Percentiles rank a stretch among this genome's conserved stretches.
These are phyloP conservation scores for Calonectria henricotiae DNA, from an alignment of 2,329 filamentous ascomycete species.

Conservation along the genomic window DNA sequence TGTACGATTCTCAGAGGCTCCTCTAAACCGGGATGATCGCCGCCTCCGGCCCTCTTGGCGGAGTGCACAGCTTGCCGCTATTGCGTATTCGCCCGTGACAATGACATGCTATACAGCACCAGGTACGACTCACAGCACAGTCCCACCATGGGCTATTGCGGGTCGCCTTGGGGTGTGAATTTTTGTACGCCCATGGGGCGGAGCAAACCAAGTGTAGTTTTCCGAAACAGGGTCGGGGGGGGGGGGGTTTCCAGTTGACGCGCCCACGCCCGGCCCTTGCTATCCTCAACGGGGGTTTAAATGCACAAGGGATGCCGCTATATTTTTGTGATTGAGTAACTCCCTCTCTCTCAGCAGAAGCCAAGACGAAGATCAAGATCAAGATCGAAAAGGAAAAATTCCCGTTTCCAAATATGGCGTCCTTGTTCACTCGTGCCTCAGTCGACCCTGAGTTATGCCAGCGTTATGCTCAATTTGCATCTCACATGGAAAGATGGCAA, in stretches of 20 bases:
- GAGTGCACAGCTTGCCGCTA: constrained; percentile 43
- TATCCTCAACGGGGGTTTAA: constrained; percentile 26
- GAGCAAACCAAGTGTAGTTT: constrained; percentile 18
- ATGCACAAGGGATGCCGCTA: constrained; percentile 29
- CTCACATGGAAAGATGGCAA: constrained; percentile 60
- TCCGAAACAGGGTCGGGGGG: constrained; percentile 32
- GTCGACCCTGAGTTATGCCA: constrained; percentile 54
- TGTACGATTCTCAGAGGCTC: constrained; percentile 28
- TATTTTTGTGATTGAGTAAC: constrained; percentile 18
- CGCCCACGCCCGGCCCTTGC: constrained; percentile 30
- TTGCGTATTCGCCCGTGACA: constrained; percentile 48
- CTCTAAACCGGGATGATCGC: constrained; percentile 48
- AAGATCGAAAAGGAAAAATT: background rate
- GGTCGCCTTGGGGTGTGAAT: constrained; percentile 5
- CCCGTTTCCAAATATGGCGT: constrained; percentile 39
- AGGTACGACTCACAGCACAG: constrained; percentile 26
- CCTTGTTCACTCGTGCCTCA: constrained; percentile 42
- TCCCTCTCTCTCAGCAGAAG: constrained; percentile 12
- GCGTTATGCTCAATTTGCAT: constrained; percentile 64
- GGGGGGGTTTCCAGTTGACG: constrained; percentile 1
- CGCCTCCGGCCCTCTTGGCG: constrained; percentile 47
- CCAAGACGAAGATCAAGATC: constrained; percentile 15
- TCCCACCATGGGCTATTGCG: constrained; percentile 14
- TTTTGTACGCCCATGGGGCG: constrained; percentile 36
- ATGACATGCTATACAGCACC: constrained; percentile 39